Evolutionary conservation across 345 rosid genomes (phyloP).

Genomic region (Crucihimalaya himalaica): DNA sequence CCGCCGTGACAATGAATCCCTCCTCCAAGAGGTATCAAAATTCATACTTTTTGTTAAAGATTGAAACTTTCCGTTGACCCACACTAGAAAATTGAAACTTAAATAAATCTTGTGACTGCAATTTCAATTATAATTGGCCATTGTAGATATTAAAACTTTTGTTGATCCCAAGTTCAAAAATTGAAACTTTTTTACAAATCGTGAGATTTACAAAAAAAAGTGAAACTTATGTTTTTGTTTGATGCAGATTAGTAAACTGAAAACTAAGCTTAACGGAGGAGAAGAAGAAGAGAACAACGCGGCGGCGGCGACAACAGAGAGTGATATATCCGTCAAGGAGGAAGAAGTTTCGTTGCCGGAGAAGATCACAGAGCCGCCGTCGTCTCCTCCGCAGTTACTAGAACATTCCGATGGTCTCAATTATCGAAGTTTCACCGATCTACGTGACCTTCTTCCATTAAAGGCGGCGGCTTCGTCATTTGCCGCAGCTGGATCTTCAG

Average conservation of each 20-base stretch:
- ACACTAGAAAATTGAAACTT: neutral
- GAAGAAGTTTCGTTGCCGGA: slow-evolving; percentile 52
- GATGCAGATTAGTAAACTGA: slow-evolving; percentile 73
- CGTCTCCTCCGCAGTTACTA: slow-evolving; percentile 38
- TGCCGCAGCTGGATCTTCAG: slow-evolving; percentile 71
- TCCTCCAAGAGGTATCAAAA: slow-evolving; percentile 66
- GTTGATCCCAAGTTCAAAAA: neutral
- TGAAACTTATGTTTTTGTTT: neutral
- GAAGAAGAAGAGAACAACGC: slow-evolving; percentile 30
- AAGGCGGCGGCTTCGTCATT: slow-evolving; percentile 42
- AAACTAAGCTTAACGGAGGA: slow-evolving; percentile 55
- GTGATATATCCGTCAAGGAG: slow-evolving; percentile 64
- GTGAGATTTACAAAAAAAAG: neutral
- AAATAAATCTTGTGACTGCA: neutral
- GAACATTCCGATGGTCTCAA: slow-evolving; percentile 46
- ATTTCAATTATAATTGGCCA: no score
- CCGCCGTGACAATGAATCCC: slow-evolving; percentile 75
- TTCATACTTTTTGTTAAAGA: neutral
- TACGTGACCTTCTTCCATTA: slow-evolving; percentile 46
- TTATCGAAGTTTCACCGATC: slow-evolving; percentile 52
- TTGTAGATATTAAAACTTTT: no score
- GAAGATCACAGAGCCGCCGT: slow-evolving; percentile 37
- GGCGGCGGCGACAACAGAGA: slow-evolving; percentile 50
- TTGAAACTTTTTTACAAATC: neutral
- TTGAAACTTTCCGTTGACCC: neutral